These are phyloP conservation scores for Rubia tinctorum DNA, from an alignment of 305 asterid species.

Conservation along the genomic window DNA sequence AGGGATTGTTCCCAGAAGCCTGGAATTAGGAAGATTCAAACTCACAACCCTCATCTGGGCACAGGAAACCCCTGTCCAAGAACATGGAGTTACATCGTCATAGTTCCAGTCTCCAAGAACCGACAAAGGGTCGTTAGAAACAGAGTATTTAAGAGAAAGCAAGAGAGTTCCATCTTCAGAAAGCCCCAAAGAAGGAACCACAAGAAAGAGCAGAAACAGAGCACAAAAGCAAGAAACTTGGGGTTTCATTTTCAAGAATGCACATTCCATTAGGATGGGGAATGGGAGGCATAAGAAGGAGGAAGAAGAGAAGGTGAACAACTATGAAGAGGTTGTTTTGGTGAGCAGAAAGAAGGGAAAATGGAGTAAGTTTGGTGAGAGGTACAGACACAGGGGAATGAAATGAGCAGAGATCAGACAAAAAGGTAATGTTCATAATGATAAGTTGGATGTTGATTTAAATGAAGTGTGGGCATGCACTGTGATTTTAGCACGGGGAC, in stretches of 20 bases:
- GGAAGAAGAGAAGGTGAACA: constrained; percentile 38
- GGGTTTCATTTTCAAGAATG: constrained; percentile 10
- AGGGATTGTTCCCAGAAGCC: constrained; percentile 58
- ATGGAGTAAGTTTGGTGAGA: constrained; percentile 30
- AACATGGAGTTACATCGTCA: constrained; percentile 62
- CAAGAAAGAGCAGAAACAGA: constrained; percentile 30
- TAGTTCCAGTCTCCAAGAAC: constrained; percentile 82
- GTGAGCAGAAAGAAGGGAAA: constrained; percentile 44
- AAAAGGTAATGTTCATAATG: constrained; percentile 14
- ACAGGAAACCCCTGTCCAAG: constrained; percentile 76
- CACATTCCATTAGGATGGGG: constrained; percentile 23
- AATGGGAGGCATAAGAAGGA: constrained; percentile 7
- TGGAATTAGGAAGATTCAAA: constrained; percentile 54
- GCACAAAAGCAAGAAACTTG: constrained; percentile 22
- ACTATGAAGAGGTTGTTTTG: constrained; percentile 59
- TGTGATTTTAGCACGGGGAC: constrained; percentile 21
- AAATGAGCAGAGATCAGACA: neutral
- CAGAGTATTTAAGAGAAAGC: constrained; percentile 76
- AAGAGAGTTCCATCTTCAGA: constrained; percentile 74
- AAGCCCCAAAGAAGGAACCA: constrained; percentile 45
- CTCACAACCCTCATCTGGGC: constrained; percentile 40
- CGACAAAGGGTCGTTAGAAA: constrained; percentile 64
- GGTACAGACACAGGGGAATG: constrained; percentile 8
- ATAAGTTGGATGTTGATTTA: constrained; percentile 15
- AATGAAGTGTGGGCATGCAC: constrained; percentile 14